phyloP scores from a whole-genome alignment of 345 rosid genomes.

The Lumnitzera littorea region DNA sequence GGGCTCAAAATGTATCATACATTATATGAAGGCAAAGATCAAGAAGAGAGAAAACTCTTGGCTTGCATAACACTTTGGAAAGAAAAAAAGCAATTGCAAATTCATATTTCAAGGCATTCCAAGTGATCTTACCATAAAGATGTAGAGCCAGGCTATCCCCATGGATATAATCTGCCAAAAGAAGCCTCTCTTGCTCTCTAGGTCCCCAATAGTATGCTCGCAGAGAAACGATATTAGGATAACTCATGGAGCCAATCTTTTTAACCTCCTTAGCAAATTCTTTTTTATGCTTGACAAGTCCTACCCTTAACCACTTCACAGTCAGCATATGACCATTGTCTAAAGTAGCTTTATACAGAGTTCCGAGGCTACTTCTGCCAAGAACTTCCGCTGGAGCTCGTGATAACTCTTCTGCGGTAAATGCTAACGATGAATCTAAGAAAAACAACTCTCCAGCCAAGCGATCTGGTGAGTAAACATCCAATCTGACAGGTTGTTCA shows the following conservation, averaged over 20 bases:
- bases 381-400: conserved; percentile 99
- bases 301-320: conserved; percentile 95
- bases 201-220: conserved; percentile 98
- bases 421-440: conserved; percentile 59
- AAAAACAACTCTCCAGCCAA: conserved; percentile 89
- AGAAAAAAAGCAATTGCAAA: neutral
- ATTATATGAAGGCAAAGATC: too few relatives aligned
- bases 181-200: conserved; percentile 91
- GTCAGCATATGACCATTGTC: conserved; percentile 72
- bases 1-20: too few relatives aligned
- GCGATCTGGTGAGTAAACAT: conserved; percentile 91
- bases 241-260: conserved; percentile 65
- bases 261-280: conserved; percentile 86
- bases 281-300: conserved; percentile 84
- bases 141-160: conserved; percentile 93
- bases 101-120: neutral
- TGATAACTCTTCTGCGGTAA: conserved; percentile 88
- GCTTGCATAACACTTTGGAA: neutral
- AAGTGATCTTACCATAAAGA: conserved; percentile 67
- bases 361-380: conserved; percentile 96
- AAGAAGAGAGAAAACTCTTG: too few relatives aligned
- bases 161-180: conserved; percentile 68
- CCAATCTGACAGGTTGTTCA: conserved; percentile 65
- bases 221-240: conserved; percentile 66
- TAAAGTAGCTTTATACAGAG: conserved; percentile 86